A percentile compares a stretch with the other conserved stretches of the same genome.
These are phyloP conservation scores for Ophiostoma ips DNA, from an alignment of 2,329 filamentous ascomycete species.

Conservation along the genomic window DNA sequence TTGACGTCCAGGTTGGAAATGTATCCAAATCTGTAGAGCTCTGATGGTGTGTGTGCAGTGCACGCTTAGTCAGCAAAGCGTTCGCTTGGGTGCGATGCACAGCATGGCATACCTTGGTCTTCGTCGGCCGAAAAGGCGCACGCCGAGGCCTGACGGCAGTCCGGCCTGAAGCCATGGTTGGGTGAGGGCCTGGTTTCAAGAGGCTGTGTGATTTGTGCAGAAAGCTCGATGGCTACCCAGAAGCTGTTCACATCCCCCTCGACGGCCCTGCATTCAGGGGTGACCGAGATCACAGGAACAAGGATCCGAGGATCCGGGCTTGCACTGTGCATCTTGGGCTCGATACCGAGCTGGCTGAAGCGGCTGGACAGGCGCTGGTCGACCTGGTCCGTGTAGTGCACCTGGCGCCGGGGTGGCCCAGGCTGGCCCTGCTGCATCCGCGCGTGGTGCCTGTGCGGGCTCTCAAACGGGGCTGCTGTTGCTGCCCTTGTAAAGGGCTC, in stretches of 20 bases:
- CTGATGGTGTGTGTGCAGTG: constrained; percentile 2
- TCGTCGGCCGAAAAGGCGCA: not conserved
- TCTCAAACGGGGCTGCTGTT: constrained; percentile 4
- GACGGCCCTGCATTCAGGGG: constrained; percentile 10
- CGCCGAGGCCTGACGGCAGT: constrained; percentile 1
- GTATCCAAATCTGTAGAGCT: constrained; percentile 29
- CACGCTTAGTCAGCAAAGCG: too few species aligned
- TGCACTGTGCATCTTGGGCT: not conserved
- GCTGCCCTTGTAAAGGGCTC: constrained; percentile 3
- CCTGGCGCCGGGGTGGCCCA: not conserved
- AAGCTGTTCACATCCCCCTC: constrained; percentile 5
- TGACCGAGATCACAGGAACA: constrained; percentile 12
- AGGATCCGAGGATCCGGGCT: constrained; percentile 9
- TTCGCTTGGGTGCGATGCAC: too few species aligned
- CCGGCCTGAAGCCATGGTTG: not conserved
- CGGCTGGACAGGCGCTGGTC: not conserved
- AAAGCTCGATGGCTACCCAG: constrained; percentile 34
- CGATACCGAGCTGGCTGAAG: not conserved
- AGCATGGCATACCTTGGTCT: not conserved
- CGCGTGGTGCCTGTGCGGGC: not conserved
- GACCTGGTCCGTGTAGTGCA: not conserved
- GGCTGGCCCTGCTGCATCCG: not conserved
- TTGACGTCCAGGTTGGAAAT: constrained; percentile 35
- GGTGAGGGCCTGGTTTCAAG: not conserved
- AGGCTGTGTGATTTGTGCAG: constrained; percentile 21